Conservation (phyloP, 805 yeast genomes). For the Scheffersomyces coipomensis region DNA sequence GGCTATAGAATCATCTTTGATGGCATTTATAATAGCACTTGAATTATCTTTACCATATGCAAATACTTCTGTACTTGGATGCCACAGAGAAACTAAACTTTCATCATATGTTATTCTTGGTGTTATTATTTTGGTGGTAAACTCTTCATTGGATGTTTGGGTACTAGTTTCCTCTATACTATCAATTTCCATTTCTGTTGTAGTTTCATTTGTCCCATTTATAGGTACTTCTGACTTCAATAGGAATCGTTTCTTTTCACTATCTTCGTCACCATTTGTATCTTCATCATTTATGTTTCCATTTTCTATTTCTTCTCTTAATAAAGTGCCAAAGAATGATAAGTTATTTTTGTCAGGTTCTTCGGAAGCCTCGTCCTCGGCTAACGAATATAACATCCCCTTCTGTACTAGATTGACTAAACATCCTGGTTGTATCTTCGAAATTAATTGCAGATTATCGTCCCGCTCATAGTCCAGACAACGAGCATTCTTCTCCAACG, state of each 20-base stretch:
- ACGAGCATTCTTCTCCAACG: conserved; percentile 72
- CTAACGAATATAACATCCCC: conserved; percentile 76
- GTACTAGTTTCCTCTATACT: conserved; percentile 3
- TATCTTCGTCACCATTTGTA: not conserved
- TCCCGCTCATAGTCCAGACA: conserved; percentile 55
- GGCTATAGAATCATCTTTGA: conserved; percentile 24
- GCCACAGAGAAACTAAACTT: conserved; percentile 54
- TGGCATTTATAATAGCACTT: conserved; percentile 43
- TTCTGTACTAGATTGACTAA: conserved; percentile 80
- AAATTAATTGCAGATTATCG: conserved; percentile 36
- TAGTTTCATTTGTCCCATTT: conserved; percentile 3
- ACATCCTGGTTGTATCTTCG: conserved; percentile 70
- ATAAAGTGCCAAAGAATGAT: conserved; percentile 55
- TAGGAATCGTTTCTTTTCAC: conserved; percentile 5
- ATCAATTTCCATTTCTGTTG: conserved; percentile 5
- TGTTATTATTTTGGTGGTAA: conserved; percentile 33
- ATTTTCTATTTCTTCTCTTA: conserved; percentile 35
- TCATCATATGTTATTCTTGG: conserved; percentile 40
- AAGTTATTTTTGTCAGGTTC: conserved; percentile 22
- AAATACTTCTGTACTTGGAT: conserved; percentile 47
- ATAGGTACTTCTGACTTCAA: conserved; percentile 9
- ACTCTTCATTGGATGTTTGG: conserved; percentile 4
- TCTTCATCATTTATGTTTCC: conserved; percentile 5
- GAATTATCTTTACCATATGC: conserved; percentile 57
- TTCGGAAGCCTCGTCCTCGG: conserved; percentile 50